Conservation (phyloP, 2,329 filamentous ascomycete species). For the Aspergillus aculeatinus region DNA sequence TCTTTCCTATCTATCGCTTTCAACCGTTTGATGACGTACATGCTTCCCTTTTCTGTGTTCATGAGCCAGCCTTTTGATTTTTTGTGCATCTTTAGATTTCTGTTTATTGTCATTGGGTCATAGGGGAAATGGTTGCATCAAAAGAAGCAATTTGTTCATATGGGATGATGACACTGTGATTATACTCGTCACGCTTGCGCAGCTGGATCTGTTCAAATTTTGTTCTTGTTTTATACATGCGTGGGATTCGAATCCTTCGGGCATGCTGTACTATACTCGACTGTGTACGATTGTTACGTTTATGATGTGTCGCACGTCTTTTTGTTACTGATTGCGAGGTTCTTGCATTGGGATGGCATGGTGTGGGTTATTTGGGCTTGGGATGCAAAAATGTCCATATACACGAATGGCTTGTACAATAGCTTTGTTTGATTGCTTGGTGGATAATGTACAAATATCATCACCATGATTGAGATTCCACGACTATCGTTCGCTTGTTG, state of each 20-base stretch:
- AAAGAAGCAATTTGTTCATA: constrained; percentile 16
- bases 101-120: constrained; percentile 7
- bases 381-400: constrained; percentile 13
- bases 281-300: constrained; percentile 19
- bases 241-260: constrained; percentile 5
- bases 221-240: background rate
- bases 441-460: constrained; percentile 2
- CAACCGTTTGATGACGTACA: constrained; percentile 19
- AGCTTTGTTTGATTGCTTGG: background rate
- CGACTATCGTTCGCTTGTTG: background rate
- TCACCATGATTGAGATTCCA: background rate
- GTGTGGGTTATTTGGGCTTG: constrained; percentile 4
- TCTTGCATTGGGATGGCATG: constrained; percentile 18
- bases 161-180: constrained; percentile 1
- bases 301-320: constrained; percentile 10
- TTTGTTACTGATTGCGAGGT: background rate
- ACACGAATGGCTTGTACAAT: constrained; percentile 11
- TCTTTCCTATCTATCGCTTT: background rate
- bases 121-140: constrained; percentile 13
- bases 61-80: constrained; percentile 16
- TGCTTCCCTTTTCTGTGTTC: constrained; percentile 9
- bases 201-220: background rate
- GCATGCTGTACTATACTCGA: constrained; percentile 19
- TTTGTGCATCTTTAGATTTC: constrained; percentile 18
- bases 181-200: background rate